phyloP scores from a whole-genome alignment of 495 filamentous ascomycete genomes.

The Opeltia flavorubescens region DNA sequence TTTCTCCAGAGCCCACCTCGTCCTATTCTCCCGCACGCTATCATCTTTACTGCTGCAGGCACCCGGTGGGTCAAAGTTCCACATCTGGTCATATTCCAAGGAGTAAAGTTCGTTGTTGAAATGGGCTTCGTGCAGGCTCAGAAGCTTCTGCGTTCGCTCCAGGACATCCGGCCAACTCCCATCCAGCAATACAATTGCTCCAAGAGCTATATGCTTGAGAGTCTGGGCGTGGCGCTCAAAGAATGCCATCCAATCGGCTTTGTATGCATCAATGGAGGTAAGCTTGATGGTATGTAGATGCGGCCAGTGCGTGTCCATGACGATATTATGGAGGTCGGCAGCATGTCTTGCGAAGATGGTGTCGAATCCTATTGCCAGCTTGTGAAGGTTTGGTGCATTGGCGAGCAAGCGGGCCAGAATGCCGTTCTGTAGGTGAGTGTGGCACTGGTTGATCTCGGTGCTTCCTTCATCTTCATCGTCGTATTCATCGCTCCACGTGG shows the following conservation, averaged over 20 bases:
- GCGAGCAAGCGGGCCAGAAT: neutral
- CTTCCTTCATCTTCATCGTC: neutral
- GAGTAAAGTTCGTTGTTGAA: neutral
- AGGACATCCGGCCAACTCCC: constrained; percentile 1
- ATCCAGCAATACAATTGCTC: neutral
- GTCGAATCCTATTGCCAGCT: neutral
- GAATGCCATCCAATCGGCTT: neutral
- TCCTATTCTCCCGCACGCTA: neutral
- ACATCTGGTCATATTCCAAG: neutral
- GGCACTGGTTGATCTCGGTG: neutral
- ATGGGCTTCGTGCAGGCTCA: neutral
- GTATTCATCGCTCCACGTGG: neutral
- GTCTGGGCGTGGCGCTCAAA: constrained; percentile 2
- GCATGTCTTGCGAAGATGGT: neutral
- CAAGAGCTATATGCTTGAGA: neutral
- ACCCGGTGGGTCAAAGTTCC: neutral
- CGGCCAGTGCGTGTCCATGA: neutral
- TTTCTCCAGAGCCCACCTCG: neutral
- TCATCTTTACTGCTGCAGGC: neutral
- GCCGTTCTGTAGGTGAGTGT: neutral
- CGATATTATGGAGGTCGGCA: neutral
- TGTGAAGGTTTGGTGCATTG: neutral
- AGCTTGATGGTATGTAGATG: neutral
- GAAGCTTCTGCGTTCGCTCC: constrained; percentile 1
- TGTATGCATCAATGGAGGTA: neutral